Base-by-base conservation (phyloP, 2,329 filamentous ascomycete genomes). In the Mycosphaerelloides madeirae region DNA sequence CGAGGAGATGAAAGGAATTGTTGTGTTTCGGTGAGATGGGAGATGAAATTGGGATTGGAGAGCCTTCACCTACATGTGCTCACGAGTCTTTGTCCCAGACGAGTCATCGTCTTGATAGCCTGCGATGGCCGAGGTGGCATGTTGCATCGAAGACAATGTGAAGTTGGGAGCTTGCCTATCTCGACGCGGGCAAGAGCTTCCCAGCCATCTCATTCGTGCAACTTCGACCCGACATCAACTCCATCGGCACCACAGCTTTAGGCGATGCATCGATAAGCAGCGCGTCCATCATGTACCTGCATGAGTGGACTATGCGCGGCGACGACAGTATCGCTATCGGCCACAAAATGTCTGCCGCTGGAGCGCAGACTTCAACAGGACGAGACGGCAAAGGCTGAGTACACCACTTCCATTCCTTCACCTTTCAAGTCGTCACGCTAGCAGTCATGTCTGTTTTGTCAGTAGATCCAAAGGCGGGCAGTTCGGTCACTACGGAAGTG, bases 401-500 rank as follows among this genome's bases (percentile, higher is more conserved):
- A 5, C 22, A 25, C 22, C 31, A 35, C 31, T 6, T 32, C 6
- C 15, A 14, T n/a, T 32, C 31, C 19, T 16, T 16, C 33, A 14
- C 8, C 16, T 35, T 19, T 16, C 13, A 12, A 33, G 31, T 29
- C 28, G 8, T 29, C 8, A 8, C 31, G n/a, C 16, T 33, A 8
- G 7, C 7, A 12, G 33, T 15, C 33, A 68, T 68, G 65, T 68
- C 66, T 5, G 65, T 68, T 13, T 65, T 68, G 49, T 67, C 65
- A 9, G 50, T 67, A 3, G 53, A 59, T 22, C 55, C 63, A 6
- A 61, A 54, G 22, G 44, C 55, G 12, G 60, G 58, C 6, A 67
- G 64, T 42, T 59, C 64, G 14, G 63, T 68, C 22, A 68, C 64
- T 0, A 50, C 47, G 14, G 47, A 60, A 19, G 60, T 59, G 4